Base-by-base conservation (phyloP, 2,329 filamentous ascomycete species). In the Emergomyces africanus region DNA sequence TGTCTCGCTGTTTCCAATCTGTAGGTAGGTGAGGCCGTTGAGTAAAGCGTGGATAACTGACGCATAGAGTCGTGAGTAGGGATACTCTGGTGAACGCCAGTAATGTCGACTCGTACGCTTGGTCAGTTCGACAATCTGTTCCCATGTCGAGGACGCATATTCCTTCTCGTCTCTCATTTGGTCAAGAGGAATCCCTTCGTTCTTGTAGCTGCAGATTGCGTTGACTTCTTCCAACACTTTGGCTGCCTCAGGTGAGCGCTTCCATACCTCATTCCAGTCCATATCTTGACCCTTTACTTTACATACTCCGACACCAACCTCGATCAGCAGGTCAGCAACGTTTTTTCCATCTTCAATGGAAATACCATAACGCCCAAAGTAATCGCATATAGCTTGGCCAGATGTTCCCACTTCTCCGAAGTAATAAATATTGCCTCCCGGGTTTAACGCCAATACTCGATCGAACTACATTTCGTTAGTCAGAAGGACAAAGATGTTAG, bases 11-110 rank as follows among this genome's bases (percentile, higher is more conserved):
- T 84, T 77, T 3, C 85, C 85, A 3, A 88, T 79, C 60, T 84
- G 75, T 74, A 81, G 86, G 72, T 87, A 89, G 1, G 85, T 88
- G 70, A 88, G 87, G 28, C 85, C 85, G 71, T 87, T 88, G 75
- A 89, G 84, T 65, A 89, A 80, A 1, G 83, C 85, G 48, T 86
- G 76, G 50, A 88, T 77, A 62, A 87, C 80, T 0, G 83, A 78
- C 3, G 82, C 79, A 69, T 88, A 89, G 37, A 90, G 74, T 65
- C 88, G 88, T 59, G 84, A 85, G 70, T 88, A 89, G 12, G 88
- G 74, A 68, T 90, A 90, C 1, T 82, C 83, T 0, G 86, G 84
- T 57, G 86, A 83, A 39, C 88, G 79, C 85, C 85, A 89, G 71
- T 88, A 84, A 64, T 88, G 83, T 1, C 77, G 77, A 68, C 87